Evolutionary conservation across 2,329 filamentous ascomycete species (phyloP), one percentile per base, ranked within the genome.

Genomic region (Monilinia laxa): DNA sequence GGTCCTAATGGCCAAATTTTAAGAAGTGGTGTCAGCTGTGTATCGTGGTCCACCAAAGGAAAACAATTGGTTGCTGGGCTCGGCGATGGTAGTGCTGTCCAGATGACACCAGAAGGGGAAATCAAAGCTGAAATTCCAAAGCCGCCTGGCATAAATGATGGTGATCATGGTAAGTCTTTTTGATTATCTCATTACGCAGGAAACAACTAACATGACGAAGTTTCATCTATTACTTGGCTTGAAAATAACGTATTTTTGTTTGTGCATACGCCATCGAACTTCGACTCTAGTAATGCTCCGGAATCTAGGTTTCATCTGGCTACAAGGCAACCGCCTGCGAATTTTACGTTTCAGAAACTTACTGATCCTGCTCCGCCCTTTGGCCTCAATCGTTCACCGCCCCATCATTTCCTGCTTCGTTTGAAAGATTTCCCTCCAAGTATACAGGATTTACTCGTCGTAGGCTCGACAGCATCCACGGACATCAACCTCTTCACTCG

Each of bases 41-140:
- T 92, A 7, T 89, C 91, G 66, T 99, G 96, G 95, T 99, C 95
- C 77, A 90, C 87, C 68, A 92, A 89, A 76, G 95, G 95, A 57
- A 99, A 97, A 77, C 94, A 98, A 76, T 82, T 99, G 54, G 89
- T 96, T 55, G 93, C 92, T 71, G 95, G 96, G 20, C 82, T 95
- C 72, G 87, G 83, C 9, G 87, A 97, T 78, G 95, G 95, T 67
- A 88, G 87, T 16, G 88, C 90, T 63, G 85, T 85, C 66, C 93
- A 97, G 77, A 89, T 98, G 85, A 92, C 91, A 10, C 91, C 90
- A 0, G 86, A 92, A 72, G 94, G 94, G 57, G 84, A 84, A 52
- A 83, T 85, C 38, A 95, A 94, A 79, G 93, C 84, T 47, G 83
- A 88, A 63, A 91, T 99, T 57, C 92, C 93, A 31, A 86, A 87